A percentile compares a stretch with the other conserved stretches of the same genome.
These are phyloP conservation scores for Talaromyces stipitatus DNA, from an alignment of 495 filamentous ascomycete species.

Conservation along the genomic window DNA sequence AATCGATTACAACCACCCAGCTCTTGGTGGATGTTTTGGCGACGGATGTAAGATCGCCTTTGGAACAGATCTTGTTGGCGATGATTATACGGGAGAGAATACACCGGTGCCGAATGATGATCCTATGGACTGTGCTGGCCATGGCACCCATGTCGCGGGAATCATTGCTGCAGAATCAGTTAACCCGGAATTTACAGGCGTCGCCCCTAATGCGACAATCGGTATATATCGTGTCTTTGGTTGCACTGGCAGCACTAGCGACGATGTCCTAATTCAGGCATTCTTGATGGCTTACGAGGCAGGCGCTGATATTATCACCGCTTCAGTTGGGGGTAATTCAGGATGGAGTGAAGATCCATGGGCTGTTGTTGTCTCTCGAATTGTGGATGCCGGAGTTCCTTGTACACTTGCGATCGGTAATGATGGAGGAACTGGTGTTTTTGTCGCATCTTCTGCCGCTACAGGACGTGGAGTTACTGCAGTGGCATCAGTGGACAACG, in stretches of 20 bases:
- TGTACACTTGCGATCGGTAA: conserved; percentile 50
- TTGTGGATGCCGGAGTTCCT: conserved; percentile 48
- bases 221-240: conserved; percentile 50
- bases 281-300: conserved; percentile 50
- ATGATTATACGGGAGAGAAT: conserved; percentile 32
- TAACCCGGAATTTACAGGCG: conserved; percentile 44
- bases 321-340: conserved; percentile 46
- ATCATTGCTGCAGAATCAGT: conserved; percentile 43
- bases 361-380: conserved; percentile 43
- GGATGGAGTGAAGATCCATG: conserved; percentile 51
- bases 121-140: conserved; percentile 31
- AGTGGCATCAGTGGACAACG: conserved; percentile 40
- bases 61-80: conserved; percentile 25
- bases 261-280: conserved; percentile 47
- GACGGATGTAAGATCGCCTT: conserved; percentile 41
- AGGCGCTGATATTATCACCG: conserved; percentile 52
- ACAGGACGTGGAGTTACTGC: conserved; percentile 37
- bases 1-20: conserved; percentile 50
- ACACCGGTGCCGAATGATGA: conserved; percentile 14
- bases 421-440: conserved; percentile 42
- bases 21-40: conserved; percentile 50
- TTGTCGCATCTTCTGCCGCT: conserved; percentile 46
- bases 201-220: conserved; percentile 45
- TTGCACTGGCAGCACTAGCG: conserved; percentile 35
- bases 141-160: conserved; percentile 32